Percentiles rank a stretch among this genome's conserved stretches.
Evolutionary conservation across 805 yeast species (phyloP).

Genomic region (Candida odintsovae): DNA sequence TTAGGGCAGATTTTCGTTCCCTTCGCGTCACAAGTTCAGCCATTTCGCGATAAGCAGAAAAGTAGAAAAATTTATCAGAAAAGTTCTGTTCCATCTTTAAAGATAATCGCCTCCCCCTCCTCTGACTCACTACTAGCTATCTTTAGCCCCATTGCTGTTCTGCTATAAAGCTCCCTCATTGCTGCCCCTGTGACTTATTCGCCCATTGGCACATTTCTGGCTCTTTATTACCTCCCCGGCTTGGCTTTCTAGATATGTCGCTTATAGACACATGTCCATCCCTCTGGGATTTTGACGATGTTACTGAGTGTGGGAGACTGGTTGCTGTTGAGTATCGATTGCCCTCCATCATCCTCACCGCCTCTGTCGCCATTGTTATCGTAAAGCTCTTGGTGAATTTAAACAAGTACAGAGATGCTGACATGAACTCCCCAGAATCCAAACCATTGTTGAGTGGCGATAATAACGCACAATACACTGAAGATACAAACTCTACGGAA

Average conservation of each 20-base stretch:
- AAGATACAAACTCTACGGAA: neutral
- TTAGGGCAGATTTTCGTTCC: neutral
- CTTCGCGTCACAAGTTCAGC: neutral
- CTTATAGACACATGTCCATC: neutral
- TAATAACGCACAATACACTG: constrained; percentile 2
- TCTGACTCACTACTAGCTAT: neutral
- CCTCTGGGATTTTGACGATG: constrained; percentile 58
- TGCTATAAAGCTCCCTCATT: neutral
- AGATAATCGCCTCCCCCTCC: neutral
- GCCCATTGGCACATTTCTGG: neutral
- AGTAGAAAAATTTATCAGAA: neutral
- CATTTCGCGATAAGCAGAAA: neutral
- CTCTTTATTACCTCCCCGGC: neutral
- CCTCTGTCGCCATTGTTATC: constrained; percentile 14
- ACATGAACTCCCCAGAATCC: neutral
- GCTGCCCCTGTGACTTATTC: neutral
- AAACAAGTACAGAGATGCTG: neutral
- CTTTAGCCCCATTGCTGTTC: neutral
- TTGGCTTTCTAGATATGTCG: neutral
- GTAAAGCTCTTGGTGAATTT: constrained; percentile 7
- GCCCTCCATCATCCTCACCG: constrained; percentile 29
- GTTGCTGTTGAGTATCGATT: constrained; percentile 31
- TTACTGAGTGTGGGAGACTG: constrained; percentile 46
- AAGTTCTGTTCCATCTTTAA: neutral
- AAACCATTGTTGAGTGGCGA: constrained; percentile 10